Base-by-base conservation (phyloP, 345 rosid genomes). In the Murraya koenigii region DNA sequence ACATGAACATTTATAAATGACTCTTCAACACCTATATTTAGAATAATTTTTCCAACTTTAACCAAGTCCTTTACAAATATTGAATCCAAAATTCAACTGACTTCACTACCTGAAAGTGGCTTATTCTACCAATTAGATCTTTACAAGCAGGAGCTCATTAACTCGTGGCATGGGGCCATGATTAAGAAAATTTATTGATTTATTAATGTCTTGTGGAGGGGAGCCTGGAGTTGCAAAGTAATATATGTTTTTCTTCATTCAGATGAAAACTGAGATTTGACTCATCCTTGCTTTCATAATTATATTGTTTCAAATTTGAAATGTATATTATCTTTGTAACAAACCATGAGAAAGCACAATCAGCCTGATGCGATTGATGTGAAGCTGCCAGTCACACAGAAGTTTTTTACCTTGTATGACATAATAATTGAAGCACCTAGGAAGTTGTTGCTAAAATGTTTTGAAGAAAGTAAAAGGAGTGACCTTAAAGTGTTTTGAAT, bases 171-270 rank as follows among this genome's bases (percentile, higher is more conserved):
- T 82, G 98, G 93, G 92, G 0, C 22, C 55, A 5, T 90, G 41
- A 91, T 94, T 96, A 96, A 92, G 85, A 92, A 44, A 92, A 85
- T 91, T 91, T 49, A 90, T 95, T 79, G 95, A 90, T 82, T 92
- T 92, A 33, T 80, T 90, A 72, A 89, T 90, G 97, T 88, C 95
- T 1, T 92, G 87, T 55, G 99, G 97, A 79, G 97, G 91, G 69
- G 94, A 92, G 80, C 94, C 98, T 33, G 94, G 90, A 89, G 95
- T 90, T 82, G 95, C 89, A 78, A 91, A 89, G 96, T 92, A 83
- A 85, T 79, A 52, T 49, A 44, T 19, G 62, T 63, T 62, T 6
- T 10, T 47, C 15, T 0, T 28, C 25, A 47, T 47, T 25, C 4
- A 55, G 35, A 71, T 44, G 44, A 54, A 71, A 55, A 68, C 17